Percentiles rank a stretch among this genome's conserved stretches.
Evolutionary conservation across 139 green algal species (phyloP).

Genomic region (Pleodorina starrii): DNA sequence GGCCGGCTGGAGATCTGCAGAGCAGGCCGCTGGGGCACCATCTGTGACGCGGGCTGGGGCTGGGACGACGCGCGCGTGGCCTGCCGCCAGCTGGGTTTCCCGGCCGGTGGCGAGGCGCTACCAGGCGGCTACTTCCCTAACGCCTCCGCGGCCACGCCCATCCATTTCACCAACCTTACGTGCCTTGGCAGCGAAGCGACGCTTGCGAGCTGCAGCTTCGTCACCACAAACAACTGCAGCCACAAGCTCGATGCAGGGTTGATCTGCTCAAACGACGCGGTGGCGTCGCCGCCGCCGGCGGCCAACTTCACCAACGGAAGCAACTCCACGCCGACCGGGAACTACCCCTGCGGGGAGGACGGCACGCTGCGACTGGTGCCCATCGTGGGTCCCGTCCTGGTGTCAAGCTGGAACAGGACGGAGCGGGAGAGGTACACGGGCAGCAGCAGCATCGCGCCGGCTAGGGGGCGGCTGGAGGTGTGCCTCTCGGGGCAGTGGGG

Average conservation of each 20-base stretch:
- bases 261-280: neutral
- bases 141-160: neutral
- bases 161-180: neutral
- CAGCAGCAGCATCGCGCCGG: neutral
- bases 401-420: neutral
- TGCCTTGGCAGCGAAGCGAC: neutral
- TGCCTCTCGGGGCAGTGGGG: conserved; percentile 15
- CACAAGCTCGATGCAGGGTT: neutral
- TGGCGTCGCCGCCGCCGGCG: conserved; percentile 31
- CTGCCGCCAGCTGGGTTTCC: conserved; percentile 35
- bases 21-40: neutral
- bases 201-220: neutral
- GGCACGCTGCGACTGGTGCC: neutral
- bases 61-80: conserved; percentile 47
- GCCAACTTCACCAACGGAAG: conserved; percentile 8
- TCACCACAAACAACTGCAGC: neutral
- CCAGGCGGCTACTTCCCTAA: conserved; percentile 22
- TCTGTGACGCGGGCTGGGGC: conserved; percentile 21
- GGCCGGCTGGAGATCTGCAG: conserved; percentile 36
- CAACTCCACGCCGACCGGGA: neutral
- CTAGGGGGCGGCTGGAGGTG: conserved; percentile 18
- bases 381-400: neutral
- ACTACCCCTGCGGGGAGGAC: neutral
- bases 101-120: conserved; percentile 28
- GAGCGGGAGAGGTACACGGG: no score